A percentile compares a stretch with the other conserved stretches of the same genome.
Evolutionary conservation across 1,139 yeast species (phyloP).

Genomic region (Kodamaea arcana): DNA sequence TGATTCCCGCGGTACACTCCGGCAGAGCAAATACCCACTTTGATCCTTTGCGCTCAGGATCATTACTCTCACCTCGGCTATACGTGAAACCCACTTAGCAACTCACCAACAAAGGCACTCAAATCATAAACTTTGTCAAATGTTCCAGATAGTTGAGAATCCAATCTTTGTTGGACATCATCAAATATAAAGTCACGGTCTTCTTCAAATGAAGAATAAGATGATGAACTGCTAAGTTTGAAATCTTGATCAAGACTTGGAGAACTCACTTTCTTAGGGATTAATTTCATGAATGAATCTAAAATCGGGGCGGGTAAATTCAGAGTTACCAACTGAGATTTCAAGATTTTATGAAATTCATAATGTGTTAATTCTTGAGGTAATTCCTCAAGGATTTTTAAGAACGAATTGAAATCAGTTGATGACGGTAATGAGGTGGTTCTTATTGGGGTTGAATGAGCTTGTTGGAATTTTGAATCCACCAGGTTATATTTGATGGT

Average conservation of each 20-base stretch:
- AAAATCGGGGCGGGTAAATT: slow-evolving; percentile 7
- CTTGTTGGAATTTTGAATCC: background rate
- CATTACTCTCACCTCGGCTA: slow-evolving; percentile 1
- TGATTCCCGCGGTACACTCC: too few relatives aligned
- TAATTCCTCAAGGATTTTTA: background rate
- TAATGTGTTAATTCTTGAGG: slow-evolving; percentile 8
- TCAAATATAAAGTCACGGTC: slow-evolving; percentile 21
- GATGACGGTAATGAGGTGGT: background rate
- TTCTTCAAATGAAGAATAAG: slow-evolving; percentile 6
- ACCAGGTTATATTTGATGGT: slow-evolving; percentile 11
- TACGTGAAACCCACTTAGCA: slow-evolving; percentile 5
- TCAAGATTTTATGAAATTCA: slow-evolving; percentile 11
- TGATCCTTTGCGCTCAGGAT: too few relatives aligned
- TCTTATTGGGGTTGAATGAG: background rate
- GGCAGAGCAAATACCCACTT: too few relatives aligned
- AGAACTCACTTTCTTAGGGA: slow-evolving; percentile 10
- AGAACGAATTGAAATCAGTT: slow-evolving; percentile 2
- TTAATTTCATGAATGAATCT: slow-evolving; percentile 12
- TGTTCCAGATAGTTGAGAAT: slow-evolving; percentile 20
- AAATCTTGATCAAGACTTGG: slow-evolving; percentile 10
- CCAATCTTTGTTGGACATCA: slow-evolving; percentile 19
- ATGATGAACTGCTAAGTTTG: slow-evolving; percentile 7
- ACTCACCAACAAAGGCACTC: slow-evolving; percentile 14
- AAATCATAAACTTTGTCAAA: slow-evolving; percentile 26
- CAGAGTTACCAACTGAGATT: slow-evolving; percentile 8